Evolutionary conservation across 768 basidiomycete genomes (phyloP).

Genomic region (Pleurotus giganteus): DNA sequence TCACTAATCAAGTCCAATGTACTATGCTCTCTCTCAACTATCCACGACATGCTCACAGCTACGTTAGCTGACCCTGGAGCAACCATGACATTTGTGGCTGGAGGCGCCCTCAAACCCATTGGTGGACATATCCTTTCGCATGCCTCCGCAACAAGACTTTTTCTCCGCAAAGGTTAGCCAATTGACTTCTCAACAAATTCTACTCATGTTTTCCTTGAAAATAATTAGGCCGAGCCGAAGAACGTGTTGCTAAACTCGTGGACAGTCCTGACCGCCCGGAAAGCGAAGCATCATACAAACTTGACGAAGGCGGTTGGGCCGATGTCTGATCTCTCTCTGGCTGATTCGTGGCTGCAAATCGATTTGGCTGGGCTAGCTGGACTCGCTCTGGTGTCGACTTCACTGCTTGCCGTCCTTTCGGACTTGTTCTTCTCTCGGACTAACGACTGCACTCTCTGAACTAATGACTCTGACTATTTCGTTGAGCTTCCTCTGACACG

Average conservation of each 20-base stretch:
- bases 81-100: conserved; percentile 93
- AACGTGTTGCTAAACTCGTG: conserved; percentile 87
- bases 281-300: conserved; percentile 88
- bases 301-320: conserved; percentile 89
- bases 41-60: not conserved
- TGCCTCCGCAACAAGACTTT: conserved; percentile 85
- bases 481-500: too few species aligned
- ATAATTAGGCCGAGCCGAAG: conserved; percentile 77
- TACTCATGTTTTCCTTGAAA: not conserved
- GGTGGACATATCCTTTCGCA: conserved; percentile 88
- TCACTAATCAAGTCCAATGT: conserved; percentile 96
- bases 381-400: too few species aligned
- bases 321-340: conserved; percentile 81
- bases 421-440: too few species aligned
- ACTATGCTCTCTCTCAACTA: conserved; percentile 14
- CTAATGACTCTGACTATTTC: too few species aligned
- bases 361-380: too few species aligned
- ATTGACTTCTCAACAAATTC: not conserved
- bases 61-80: conserved; percentile 86
- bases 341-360: too few species aligned
- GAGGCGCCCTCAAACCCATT: conserved; percentile 88
- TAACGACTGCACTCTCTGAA: too few species aligned
- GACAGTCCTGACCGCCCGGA: conserved; percentile 89
- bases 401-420: too few species aligned
- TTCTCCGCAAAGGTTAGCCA: conserved; percentile 76